These are phyloP conservation scores for Trichomonas tenax DNA, from an alignment of 208 protist genomes.

Conservation along the genomic window DNA sequence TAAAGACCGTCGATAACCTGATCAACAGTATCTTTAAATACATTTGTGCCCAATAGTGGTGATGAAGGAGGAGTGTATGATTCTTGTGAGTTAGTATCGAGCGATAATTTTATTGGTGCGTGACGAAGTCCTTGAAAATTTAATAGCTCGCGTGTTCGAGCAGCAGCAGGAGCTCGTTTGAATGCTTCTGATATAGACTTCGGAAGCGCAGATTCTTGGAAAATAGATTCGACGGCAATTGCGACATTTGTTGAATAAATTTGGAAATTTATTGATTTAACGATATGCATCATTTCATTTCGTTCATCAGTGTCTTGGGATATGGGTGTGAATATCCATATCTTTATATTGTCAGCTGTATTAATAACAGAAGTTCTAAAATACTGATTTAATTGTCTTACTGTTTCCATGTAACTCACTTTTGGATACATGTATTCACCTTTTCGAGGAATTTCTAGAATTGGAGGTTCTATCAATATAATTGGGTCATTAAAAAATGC, in stretches of 20 bases:
- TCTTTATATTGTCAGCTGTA: not conserved
- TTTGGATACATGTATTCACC: not conserved
- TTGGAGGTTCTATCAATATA: not conserved
- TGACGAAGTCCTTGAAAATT: not conserved
- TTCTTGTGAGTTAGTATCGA: not conserved
- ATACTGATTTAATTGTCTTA: not conserved
- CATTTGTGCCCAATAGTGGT: not conserved
- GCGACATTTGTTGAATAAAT: not conserved
- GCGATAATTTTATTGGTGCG: not conserved
- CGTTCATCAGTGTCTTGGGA: not conserved
- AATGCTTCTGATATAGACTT: not conserved
- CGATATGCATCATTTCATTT: not conserved
- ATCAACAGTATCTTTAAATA: not conserved
- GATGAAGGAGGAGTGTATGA: not conserved
- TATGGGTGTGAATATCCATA: not conserved
- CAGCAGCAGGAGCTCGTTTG: not conserved
- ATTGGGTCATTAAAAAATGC: not conserved
- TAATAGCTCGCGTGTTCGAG: not conserved
- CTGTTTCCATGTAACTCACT: not conserved
- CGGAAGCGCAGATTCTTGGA: not conserved
- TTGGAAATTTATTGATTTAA: not conserved
- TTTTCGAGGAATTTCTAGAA: not conserved
- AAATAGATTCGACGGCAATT: not conserved
- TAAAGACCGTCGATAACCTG: not conserved
- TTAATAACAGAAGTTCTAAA: not conserved